Conservation (phyloP, 2,329 filamentous ascomycete genomes). For the Cladosporium sp. region DNA sequence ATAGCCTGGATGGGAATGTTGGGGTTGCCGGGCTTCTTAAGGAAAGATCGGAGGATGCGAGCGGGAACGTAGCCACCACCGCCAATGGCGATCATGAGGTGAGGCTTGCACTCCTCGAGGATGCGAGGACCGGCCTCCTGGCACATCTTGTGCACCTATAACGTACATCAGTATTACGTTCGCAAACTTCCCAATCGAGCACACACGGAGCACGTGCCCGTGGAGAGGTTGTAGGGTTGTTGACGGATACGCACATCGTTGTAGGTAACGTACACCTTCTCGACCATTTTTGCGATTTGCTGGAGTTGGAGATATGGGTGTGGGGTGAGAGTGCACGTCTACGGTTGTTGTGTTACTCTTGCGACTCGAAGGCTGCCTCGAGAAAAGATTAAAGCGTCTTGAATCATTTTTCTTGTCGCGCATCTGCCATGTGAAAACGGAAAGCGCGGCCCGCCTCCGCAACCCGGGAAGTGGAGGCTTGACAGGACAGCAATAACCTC, state of each 20-base stretch:
- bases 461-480: conserved; percentile 7
- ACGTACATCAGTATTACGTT: conserved; percentile 3
- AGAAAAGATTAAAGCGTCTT: conserved; percentile 1
- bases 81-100: conserved; percentile 98
- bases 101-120: conserved; percentile 81
- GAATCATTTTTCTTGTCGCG: conserved; percentile 12
- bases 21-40: conserved; percentile 79
- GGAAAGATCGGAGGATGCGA: conserved; percentile 95
- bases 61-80: conserved; percentile 97
- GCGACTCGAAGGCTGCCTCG: conserved; percentile 3
- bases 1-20: conserved; percentile 99
- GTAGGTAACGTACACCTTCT: conserved; percentile 89
- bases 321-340: not conserved
- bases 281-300: conserved; percentile 45
- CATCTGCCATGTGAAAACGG: conserved; percentile 2
- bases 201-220: conserved; percentile 11
- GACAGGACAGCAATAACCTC: conserved; percentile 10
- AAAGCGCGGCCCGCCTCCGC: conserved; percentile 3
- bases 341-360: not conserved
- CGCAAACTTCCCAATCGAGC: conserved; percentile 13
- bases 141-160: conserved; percentile 94
- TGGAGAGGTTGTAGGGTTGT: not conserved
- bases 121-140: conserved; percentile 79
- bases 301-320: not conserved
- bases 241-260: conserved; percentile 67